A percentile compares a stretch with the other conserved stretches of the same genome.
phyloP scores from a whole-genome alignment of 257 asterid genomes.

The Solanum boliviense region DNA sequence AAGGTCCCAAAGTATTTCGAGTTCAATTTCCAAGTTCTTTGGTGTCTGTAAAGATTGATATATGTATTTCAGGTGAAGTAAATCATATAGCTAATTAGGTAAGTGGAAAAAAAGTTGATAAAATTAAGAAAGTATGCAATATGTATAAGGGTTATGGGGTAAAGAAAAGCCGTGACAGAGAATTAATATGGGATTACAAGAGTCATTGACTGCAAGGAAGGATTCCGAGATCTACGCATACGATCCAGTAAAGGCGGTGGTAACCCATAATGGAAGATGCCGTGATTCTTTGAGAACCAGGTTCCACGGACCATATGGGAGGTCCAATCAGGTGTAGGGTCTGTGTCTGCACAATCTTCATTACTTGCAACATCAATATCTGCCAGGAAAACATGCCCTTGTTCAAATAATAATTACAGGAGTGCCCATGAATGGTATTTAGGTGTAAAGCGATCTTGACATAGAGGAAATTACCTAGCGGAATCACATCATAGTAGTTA shows the following conservation, averaged over 20 bases:
- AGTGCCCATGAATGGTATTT: neutral
- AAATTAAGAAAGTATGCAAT: conserved; percentile 2
- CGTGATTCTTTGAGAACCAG: conserved; percentile 63
- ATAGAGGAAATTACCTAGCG: conserved; percentile 51
- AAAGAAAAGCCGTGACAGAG: neutral
- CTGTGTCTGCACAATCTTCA: conserved; percentile 25
- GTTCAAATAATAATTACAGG: neutral
- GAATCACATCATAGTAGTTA: conserved; percentile 68
- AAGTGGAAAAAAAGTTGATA: neutral
- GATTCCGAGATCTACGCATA: conserved; percentile 45
- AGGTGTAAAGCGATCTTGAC: neutral
- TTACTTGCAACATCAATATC: conserved; percentile 43
- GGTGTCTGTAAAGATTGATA: conserved; percentile 20
- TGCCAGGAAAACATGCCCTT: conserved; percentile 11
- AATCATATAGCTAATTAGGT: neutral
- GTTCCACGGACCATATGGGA: conserved; percentile 91
- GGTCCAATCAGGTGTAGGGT: conserved; percentile 34
- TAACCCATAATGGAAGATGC: conserved; percentile 61
- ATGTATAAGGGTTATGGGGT: neutral
- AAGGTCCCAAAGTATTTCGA: conserved; percentile 45
- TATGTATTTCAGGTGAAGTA: neutral
- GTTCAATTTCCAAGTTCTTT: conserved; percentile 54
- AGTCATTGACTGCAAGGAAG: conserved; percentile 16
- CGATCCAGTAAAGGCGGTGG: conserved; percentile 56
- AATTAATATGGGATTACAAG: conserved; percentile 20